Conservation (phyloP, 140 eudicot species). For the Bidens hawaiensis region DNA sequence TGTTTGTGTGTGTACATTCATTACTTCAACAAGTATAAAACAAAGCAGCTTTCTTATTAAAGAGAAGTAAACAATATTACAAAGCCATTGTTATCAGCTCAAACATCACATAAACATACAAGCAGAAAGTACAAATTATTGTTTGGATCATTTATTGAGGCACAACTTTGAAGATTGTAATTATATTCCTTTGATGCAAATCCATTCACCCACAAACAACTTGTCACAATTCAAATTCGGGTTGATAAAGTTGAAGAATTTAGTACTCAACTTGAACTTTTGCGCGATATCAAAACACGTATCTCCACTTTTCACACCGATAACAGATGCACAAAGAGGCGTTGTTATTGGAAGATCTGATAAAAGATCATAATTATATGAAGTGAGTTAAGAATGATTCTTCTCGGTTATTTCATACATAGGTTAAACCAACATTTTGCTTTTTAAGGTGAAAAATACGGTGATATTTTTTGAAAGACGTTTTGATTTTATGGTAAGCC, state of each 20-base stretch:
- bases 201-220: constrained; percentile 38
- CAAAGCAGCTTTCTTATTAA: background rate
- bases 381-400: background rate
- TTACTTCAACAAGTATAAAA: no score
- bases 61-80: background rate
- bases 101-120: background rate
- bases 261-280: constrained; percentile 21
- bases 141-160: background rate
- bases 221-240: constrained; percentile 31
- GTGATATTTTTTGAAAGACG: no score
- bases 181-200: constrained; percentile 21
- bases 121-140: background rate
- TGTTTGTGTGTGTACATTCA: background rate
- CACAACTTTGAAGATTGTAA: background rate
- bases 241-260: constrained; percentile 28
- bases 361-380: background rate
- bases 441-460: background rate
- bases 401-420: background rate
- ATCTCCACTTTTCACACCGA: constrained; percentile 28
- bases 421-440: background rate
- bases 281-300: constrained; percentile 20
- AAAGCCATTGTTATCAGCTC: background rate
- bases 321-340: constrained; percentile 13
- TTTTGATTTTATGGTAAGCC: no score
- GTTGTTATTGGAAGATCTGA: constrained; percentile 5